Evolutionary conservation across 2,329 filamentous ascomycete genomes (phyloP), one percentile per base, ranked within the genome.

Genomic region (Ophidiomyces ophidiicola): DNA sequence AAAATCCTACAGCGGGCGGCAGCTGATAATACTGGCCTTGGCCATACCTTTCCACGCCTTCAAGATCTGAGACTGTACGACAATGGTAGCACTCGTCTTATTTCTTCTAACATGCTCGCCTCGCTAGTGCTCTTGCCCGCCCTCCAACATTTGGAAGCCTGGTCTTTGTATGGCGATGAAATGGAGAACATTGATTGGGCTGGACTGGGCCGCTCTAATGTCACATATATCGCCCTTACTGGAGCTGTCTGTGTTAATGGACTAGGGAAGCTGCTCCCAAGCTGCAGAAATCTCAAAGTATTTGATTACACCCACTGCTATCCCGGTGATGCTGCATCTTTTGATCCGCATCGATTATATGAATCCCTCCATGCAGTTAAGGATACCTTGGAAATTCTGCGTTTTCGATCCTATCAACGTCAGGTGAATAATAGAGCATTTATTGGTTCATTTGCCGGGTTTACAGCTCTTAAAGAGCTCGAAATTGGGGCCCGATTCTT

Each of bases 261-360:
- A n/a, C 25, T 45, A 14, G 12, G 31, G 8, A 28, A 23, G 2
- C 17, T 40, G 21, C 28, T 45, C 21, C 21, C 31, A 23, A 14
- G 24, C n/a, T 43, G 41, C 36, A 43, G 35, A 20, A 41, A 41
- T 19, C 33, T 45, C 24, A 41, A 32, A 28, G 30, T 37, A 1
- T 43, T 45, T 17, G 14, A 32, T 26, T 45, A 40, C 30, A 32
- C 21, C 7, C 37, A 43, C n/a, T 34, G 25, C 26, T 34, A 41
- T 14, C 23, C 23, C 24, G 32, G 14, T 12, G 10, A 19, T 6
- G 5, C 4, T 8, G 18, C 21, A 3, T 32, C 19, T n/a, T 41
- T 45, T 19, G n/a, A 33, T 4, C 21, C 37, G 18, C 10, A 10
- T 4, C 18, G 21, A 6, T 34, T 45, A 5, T 26, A 32, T 20